Evolutionary conservation across 768 basidiomycete genomes (phyloP), one percentile per base, ranked within the genome.

Genomic region (Leccinum pellstonianum): DNA sequence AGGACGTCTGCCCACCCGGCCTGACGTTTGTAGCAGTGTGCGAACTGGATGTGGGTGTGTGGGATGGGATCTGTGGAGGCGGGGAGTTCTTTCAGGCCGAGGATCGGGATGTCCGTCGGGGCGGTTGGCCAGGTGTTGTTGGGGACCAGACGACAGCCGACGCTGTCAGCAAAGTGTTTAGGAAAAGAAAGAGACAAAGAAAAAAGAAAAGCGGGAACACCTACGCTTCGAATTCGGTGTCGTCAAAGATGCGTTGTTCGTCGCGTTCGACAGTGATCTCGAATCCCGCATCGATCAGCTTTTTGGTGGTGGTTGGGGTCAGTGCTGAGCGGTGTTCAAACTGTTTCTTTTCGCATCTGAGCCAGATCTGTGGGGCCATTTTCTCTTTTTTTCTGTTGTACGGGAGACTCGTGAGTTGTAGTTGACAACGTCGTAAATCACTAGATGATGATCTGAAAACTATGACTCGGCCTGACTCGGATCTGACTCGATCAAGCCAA

Each of bases 21-120:
- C 73, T 99, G 97, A 47, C 84, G 78, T 77, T 99, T 99, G 83
- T 92, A 98, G 76, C 95, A 97, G 73, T 98, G 97, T 4, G 95
- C 95, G 67, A 98, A 99, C 68, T 97, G 94, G 70, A 99, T 94
- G 75, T 99, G 97, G 3, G 91, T 93, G 75, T 99, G 97, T 8
- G 84, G 86, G 17, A 99, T 79, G 21, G 96, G 90, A 35, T 86
- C 86, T 50, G 83, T 81, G 46, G 93, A 95, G 56, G 78, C 84
- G 23, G 90, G 86, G n/a, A 98, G 85, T 71, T 98, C 97, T 79
- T 99, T 99, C 73, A 99, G 82, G 5, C 97, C 97, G 67, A 98
- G 87, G 75, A 99, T 95, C 47, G 90, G 88, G 35, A 86, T 76
- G 47, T 83, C 74, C 23, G 73, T 74, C 0, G 94, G 93, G 0